Evolutionary conservation across 2,329 filamentous ascomycete genomes (phyloP).

Genomic region (Teratosphaeria gauchensis): DNA sequence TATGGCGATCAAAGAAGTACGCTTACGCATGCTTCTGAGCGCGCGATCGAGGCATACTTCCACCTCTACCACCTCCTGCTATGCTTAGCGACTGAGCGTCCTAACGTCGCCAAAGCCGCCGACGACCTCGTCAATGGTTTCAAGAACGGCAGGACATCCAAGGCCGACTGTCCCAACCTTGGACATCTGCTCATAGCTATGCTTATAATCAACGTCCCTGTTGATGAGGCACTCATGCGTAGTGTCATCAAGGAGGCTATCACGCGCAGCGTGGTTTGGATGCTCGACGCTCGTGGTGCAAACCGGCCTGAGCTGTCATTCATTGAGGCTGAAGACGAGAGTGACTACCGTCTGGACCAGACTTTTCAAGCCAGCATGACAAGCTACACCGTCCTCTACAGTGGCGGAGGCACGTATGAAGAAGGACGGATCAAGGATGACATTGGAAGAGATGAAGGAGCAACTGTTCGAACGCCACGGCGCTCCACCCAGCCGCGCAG

Average conservation of each 20-base stretch:
- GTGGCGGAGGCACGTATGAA: conserved; percentile 3
- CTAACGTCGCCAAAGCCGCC: conserved; percentile 6
- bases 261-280: conserved; percentile 18
- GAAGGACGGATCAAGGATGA: neutral
- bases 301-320: conserved; percentile 12
- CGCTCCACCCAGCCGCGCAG: conserved; percentile 11
- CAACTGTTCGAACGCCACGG: conserved; percentile 14
- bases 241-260: conserved; percentile 13
- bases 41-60: conserved; percentile 16
- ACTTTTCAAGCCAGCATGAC: conserved; percentile 14
- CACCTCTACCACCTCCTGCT: conserved; percentile 17
- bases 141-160: conserved; percentile 10
- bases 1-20: conserved; percentile 6
- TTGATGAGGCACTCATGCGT: conserved; percentile 9
- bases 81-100: conserved; percentile 11
- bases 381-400: conserved; percentile 10
- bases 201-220: conserved; percentile 10
- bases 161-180: conserved; percentile 11
- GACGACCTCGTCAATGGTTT: conserved; percentile 9
- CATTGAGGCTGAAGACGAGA: conserved; percentile 11
- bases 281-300: conserved; percentile 10
- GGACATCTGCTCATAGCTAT: conserved; percentile 14
- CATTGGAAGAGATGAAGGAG: conserved; percentile 7
- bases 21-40: conserved; percentile 12
- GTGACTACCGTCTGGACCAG: conserved; percentile 11